phyloP scores from a whole-genome alignment of 179 eudicot genomes.

The Beta lomatogona region DNA sequence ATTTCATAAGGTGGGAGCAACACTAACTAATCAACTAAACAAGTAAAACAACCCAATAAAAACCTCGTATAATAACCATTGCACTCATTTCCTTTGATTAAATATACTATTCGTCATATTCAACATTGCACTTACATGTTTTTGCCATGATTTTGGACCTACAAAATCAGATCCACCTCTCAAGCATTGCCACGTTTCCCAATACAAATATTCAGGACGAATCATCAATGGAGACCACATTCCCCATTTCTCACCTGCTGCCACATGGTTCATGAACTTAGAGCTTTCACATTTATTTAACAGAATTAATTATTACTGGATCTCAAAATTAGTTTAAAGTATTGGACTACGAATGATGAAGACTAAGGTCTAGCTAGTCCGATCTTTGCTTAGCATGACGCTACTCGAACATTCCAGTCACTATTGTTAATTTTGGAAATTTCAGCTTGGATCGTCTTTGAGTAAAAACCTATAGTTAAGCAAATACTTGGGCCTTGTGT shows the following conservation, averaged over 20 bases:
- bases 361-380: no score
- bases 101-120: neutral
- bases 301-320: no score
- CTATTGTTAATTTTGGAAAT: no score
- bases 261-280: constrained; percentile 26
- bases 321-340: no score
- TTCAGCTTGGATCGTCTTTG: no score
- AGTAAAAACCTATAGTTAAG: no score
- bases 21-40: constrained; percentile 10
- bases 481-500: no score
- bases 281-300: neutral
- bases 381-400: no score
- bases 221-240: neutral
- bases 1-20: neutral
- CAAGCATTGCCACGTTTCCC: neutral
- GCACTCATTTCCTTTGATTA: neutral
- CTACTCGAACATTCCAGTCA: no score
- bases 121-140: neutral
- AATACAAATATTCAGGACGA: neutral
- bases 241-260: neutral
- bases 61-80: constrained; percentile 7
- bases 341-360: no score
- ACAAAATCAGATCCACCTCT: constrained; percentile 8
- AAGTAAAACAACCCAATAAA: neutral
- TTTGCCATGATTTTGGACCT: constrained; percentile 14